phyloP scores from a whole-genome alignment of 192 early-diverging fungal genomes.

The Dimargaris xerosporica region DNA sequence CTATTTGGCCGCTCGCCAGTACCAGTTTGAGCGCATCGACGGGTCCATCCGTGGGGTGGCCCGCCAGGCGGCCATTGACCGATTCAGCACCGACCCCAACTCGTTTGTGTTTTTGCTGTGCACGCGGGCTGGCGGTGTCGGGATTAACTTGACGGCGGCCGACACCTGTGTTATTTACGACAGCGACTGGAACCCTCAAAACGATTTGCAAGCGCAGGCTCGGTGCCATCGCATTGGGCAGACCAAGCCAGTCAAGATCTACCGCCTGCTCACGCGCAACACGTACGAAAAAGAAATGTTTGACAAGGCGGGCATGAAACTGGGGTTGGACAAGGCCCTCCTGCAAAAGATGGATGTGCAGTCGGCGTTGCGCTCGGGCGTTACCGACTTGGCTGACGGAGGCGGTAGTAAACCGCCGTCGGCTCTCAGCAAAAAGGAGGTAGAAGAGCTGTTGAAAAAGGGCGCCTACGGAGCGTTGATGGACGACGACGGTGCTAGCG shows the following conservation, averaged over 20 bases:
- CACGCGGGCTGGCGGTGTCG: conserved; percentile 74
- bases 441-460: conserved; percentile 75
- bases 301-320: conserved; percentile 73
- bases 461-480: conserved; percentile 77
- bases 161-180: conserved; percentile 83
- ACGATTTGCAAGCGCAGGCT: conserved; percentile 73
- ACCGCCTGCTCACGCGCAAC: conserved; percentile 60
- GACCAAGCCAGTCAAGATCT: conserved; percentile 66
- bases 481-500: conserved; percentile 57
- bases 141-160: conserved; percentile 76
- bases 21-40: conserved; percentile 67
- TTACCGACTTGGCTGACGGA: conserved; percentile 28
- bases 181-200: conserved; percentile 81
- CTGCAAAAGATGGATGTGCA: conserved; percentile 53
- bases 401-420: conserved; percentile 21
- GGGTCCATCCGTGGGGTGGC: conserved; percentile 60
- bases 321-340: conserved; percentile 65
- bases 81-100: conserved; percentile 55
- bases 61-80: conserved; percentile 73
- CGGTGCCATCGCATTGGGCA: conserved; percentile 80
- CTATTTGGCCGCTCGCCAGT: conserved; percentile 56
- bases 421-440: conserved; percentile 53
- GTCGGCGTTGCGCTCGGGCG: conserved; percentile 16
- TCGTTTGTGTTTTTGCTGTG: conserved; percentile 78
- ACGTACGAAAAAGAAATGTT: conserved; percentile 86